Conservation (phyloP, 129 eudicot species). For the Chrysanthemum seticuspe region DNA sequence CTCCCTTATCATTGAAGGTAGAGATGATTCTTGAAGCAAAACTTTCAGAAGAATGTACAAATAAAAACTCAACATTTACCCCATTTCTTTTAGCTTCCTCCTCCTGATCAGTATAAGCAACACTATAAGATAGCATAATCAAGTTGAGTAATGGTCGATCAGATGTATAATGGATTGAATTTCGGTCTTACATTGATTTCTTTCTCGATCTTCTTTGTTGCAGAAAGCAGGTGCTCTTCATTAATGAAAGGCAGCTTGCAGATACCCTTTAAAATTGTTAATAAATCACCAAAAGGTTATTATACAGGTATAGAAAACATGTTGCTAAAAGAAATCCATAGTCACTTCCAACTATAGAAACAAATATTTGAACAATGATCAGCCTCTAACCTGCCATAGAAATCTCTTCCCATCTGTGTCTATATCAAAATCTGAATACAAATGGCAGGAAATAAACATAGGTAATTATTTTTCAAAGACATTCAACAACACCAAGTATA, state of each 20-base stretch:
- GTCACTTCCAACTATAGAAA: neutral
- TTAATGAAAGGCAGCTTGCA: slow-evolving; percentile 65
- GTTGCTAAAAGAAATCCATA: neutral
- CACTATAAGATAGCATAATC: neutral
- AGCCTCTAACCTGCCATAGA: slow-evolving; percentile 56
- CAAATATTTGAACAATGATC: neutral
- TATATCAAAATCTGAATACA: slow-evolving; percentile 40
- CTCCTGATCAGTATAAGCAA: slow-evolving; percentile 32
- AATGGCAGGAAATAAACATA: neutral
- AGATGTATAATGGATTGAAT: neutral
- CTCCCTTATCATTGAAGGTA: neutral
- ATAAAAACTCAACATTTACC: slow-evolving; percentile 30
- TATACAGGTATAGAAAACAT: neutral
- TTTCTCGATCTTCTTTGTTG: slow-evolving; percentile 35
- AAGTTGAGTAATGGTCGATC: neutral
- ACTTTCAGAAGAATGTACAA: slow-evolving; percentile 25
- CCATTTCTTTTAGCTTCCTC: slow-evolving; percentile 42
- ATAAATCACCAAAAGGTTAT: neutral
- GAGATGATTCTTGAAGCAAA: slow-evolving; percentile 20
- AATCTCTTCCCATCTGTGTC: slow-evolving; percentile 59
- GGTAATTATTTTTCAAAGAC: neutral
- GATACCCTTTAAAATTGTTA: slow-evolving; percentile 37
- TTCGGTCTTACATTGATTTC: slow-evolving; percentile 34
- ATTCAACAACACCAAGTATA: neutral
- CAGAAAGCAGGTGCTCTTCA: slow-evolving; percentile 41